Conservation (phyloP, 768 basidiomycete species). For the Cyathus striatus region DNA sequence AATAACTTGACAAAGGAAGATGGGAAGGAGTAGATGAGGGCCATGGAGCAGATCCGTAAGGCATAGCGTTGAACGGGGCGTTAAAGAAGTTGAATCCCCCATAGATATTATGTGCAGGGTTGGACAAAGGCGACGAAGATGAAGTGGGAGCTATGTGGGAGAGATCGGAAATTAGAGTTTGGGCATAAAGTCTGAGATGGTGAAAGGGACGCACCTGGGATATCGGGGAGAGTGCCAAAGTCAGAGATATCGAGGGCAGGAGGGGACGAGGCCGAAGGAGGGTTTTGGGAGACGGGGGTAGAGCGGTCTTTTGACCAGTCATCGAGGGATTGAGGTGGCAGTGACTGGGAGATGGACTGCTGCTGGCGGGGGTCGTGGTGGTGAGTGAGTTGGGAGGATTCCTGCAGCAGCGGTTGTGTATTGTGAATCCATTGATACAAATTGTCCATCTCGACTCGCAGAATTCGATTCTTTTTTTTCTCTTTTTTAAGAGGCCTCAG, state of each 20-base stretch:
- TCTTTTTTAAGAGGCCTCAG: too few species aligned
- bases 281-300: conserved; percentile 13
- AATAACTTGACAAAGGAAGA: conserved; percentile 69
- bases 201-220: conserved; percentile 24
- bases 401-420: conserved; percentile 24
- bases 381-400: conserved; percentile 23
- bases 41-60: conserved; percentile 55
- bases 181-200: background rate
- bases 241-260: conserved; percentile 34
- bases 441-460: too few species aligned
- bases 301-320: conserved; percentile 44
- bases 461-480: too few species aligned
- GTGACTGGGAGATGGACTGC: conserved; percentile 15
- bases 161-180: background rate
- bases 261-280: conserved; percentile 14
- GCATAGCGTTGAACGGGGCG: conserved; percentile 48
- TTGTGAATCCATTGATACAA: too few species aligned
- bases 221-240: conserved; percentile 33
- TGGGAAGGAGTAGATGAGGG: conserved; percentile 25
- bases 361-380: conserved; percentile 19
- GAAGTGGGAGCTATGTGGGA: conserved; percentile 28
- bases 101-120: conserved; percentile 35
- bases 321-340: conserved; percentile 23
- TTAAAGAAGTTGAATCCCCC: conserved; percentile 35
- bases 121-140: conserved; percentile 33